A percentile compares a stretch with the other conserved stretches of the same genome.
These are phyloP conservation scores for Fraxinus baroniana DNA, from an alignment of 305 asterid species.

Conservation along the genomic window DNA sequence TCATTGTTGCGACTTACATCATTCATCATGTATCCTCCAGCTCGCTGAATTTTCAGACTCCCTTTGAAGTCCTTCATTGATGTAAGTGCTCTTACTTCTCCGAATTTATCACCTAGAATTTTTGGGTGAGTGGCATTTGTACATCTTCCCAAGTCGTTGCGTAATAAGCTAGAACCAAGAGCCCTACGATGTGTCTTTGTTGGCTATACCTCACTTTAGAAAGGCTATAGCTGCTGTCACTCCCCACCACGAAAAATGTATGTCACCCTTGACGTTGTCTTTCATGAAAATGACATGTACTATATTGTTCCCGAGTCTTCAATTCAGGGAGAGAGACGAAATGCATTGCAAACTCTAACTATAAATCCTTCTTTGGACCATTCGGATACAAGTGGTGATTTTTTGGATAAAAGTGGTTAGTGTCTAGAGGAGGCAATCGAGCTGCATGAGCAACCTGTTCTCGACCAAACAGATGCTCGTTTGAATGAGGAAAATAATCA, in stretches of 20 bases:
- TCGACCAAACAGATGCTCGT: background rate
- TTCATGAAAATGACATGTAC: background rate
- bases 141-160: conserved; percentile 13
- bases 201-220: background rate
- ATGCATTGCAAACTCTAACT: background rate
- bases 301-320: background rate
- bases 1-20: background rate
- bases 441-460: background rate
- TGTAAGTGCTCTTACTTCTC: background rate
- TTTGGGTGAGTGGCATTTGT: background rate
- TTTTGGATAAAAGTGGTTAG: background rate
- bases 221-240: background rate
- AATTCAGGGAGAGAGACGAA: too few relatives aligned
- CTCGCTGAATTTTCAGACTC: background rate
- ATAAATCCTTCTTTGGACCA: background rate
- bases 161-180: background rate
- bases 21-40: background rate
- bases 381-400: background rate
- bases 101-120: background rate
- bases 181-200: background rate
- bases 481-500: background rate
- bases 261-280: background rate
- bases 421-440: background rate
- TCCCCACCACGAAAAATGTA: background rate
- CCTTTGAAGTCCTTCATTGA: background rate